Percentiles rank a stretch among this genome's conserved stretches.
phyloP scores from a whole-genome alignment of 805 yeast genomes.

The Lachancea sp. region DNA sequence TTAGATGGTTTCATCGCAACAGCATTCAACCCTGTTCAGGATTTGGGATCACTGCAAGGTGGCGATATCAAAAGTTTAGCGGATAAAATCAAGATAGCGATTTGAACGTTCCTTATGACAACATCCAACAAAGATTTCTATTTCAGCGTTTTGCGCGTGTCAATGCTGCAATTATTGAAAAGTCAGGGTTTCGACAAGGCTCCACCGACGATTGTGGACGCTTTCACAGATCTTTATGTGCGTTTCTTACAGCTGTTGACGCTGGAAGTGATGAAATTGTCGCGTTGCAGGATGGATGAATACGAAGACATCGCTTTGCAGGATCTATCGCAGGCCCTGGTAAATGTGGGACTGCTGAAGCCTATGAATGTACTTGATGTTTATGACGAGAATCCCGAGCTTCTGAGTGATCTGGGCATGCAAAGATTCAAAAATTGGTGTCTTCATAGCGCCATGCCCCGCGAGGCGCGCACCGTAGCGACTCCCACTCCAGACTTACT shows the following conservation, averaged over 20 bases:
- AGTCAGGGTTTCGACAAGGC: constrained; percentile 82
- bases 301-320: constrained; percentile 43
- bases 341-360: constrained; percentile 53
- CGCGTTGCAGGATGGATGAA: constrained; percentile 42
- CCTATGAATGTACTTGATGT: constrained; percentile 53
- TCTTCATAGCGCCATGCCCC: constrained; percentile 37
- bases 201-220: constrained; percentile 62
- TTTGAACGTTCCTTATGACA: constrained; percentile 8
- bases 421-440: constrained; percentile 53
- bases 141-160: constrained; percentile 41
- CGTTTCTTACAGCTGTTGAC: constrained; percentile 54
- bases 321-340: constrained; percentile 68
- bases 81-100: no score
- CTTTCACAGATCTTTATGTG: constrained; percentile 69
- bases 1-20: no score
- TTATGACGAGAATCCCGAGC: constrained; percentile 41
- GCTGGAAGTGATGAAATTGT: constrained; percentile 42
- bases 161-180: constrained; percentile 53
- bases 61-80: not conserved
- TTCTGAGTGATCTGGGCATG: constrained; percentile 42
- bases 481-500: constrained; percentile 30
- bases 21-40: not conserved
- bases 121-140: constrained; percentile 36
- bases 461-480: constrained; percentile 37
- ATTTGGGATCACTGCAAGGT: not conserved